Conservation (phyloP, 169 alveolate species). For the Cryptosporidium ryanae region DNA sequence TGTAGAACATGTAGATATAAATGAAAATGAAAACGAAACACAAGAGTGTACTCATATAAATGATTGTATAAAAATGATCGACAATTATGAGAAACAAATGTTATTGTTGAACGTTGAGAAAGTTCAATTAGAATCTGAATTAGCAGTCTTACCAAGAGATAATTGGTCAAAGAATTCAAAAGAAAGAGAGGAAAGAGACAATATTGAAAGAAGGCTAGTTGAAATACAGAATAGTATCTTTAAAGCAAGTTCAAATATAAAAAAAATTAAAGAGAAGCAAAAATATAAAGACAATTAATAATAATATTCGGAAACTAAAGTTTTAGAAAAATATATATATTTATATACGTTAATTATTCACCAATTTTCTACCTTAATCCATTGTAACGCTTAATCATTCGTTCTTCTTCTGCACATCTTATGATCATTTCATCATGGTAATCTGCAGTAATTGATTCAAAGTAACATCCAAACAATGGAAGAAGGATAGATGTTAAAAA, state of each 20-base stretch:
- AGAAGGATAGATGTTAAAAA: constrained; percentile 49
- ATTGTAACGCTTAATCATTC: background rate
- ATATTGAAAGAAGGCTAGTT: constrained; percentile 42
- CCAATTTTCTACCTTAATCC: background rate
- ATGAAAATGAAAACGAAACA: background rate
- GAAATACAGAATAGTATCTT: constrained; percentile 53
- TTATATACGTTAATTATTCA: background rate
- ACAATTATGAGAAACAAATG: constrained; percentile 61
- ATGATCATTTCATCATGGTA: constrained; percentile 15
- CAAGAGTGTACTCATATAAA: background rate
- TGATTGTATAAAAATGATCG: constrained; percentile 27
- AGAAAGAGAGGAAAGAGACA: constrained; percentile 26
- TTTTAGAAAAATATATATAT: background rate
- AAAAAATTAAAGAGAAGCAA: constrained; percentile 5
- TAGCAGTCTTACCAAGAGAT: constrained; percentile 40
- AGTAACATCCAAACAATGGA: constrained; percentile 70
- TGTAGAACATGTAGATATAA: background rate
- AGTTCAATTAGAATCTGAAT: constrained; percentile 51
- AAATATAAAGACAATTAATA: background rate
- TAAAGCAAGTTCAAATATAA: constrained; percentile 26
- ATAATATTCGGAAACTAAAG: background rate
- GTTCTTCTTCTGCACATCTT: background rate
- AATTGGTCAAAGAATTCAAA: constrained; percentile 49
- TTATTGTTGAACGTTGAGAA: constrained; percentile 63
- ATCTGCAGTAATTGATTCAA: constrained; percentile 31